Conservation (phyloP, 2,329 filamentous ascomycete genomes). For the Colletotrichum lini region DNA sequence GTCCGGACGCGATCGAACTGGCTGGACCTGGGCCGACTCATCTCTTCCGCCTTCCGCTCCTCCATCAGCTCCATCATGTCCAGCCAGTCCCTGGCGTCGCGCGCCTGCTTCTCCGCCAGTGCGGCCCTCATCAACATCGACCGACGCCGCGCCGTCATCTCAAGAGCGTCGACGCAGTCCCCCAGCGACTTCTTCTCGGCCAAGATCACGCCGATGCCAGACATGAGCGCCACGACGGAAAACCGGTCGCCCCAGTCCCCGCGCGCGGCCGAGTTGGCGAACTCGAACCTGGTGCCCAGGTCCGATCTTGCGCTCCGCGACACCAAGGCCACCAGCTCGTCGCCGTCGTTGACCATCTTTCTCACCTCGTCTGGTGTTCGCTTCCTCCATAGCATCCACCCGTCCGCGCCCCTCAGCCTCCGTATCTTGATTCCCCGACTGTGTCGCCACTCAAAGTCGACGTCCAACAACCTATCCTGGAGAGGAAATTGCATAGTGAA, state of each 20-base stretch:
- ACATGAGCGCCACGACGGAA: conserved; percentile 22
- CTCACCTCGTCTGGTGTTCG: conserved; percentile 6
- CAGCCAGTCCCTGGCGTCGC: conserved; percentile 6
- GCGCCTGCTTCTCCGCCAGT: not conserved
- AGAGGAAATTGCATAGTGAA: conserved; percentile 6
- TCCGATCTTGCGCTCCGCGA: not conserved
- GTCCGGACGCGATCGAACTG: not conserved
- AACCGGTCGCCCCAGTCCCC: not conserved
- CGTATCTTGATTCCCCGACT: conserved; percentile 3
- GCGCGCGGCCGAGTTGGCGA: not conserved
- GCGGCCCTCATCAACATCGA: conserved; percentile 1
- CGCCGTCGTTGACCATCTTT: not conserved
- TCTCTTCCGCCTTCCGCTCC: not conserved
- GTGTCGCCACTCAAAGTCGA: conserved; percentile 21
- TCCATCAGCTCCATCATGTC: not conserved
- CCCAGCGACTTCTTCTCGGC: not conserved
- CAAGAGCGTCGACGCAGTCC: not conserved
- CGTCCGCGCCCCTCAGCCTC: not conserved
- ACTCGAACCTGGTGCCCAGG: conserved; percentile 12
- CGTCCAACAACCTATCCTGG: not conserved
- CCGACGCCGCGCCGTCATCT: not conserved
- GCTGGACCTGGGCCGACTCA: not conserved
- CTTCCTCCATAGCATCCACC: conserved; percentile 16
- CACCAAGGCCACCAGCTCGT: conserved; percentile 16
- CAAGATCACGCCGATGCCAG: conserved; percentile 15